A percentile compares a stretch with the other conserved stretches of the same genome.
These are phyloP conservation scores for Solanum ossicruentum DNA, from an alignment of 257 asterid species.

Conservation along the genomic window DNA sequence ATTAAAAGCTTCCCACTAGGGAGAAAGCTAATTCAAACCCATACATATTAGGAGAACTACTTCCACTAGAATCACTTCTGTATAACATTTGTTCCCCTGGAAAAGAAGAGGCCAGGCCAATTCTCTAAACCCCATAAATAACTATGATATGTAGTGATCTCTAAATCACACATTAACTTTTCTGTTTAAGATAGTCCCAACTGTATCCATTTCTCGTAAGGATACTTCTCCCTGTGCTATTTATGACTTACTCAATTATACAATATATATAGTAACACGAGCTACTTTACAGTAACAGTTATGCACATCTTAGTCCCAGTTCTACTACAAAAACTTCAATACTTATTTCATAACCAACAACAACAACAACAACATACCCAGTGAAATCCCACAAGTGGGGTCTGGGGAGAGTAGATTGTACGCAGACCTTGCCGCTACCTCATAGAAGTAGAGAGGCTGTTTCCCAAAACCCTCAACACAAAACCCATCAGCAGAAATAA, in stretches of 20 bases:
- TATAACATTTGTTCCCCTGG: neutral
- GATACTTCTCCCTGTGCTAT: neutral
- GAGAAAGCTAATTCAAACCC: neutral
- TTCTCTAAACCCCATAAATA: neutral
- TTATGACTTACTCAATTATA: neutral
- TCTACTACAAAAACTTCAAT: neutral
- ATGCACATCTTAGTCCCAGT: neutral
- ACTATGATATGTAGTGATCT: neutral
- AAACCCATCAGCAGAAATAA: too few species aligned
- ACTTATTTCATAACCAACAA: neutral
- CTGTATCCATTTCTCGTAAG: neutral
- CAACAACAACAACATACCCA: too few species aligned
- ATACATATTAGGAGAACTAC: neutral
- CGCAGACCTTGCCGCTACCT: too few species aligned
- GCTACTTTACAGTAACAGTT: neutral
- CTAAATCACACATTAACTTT: neutral
- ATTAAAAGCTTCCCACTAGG: neutral
- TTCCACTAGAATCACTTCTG: neutral
- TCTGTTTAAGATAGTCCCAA: neutral
- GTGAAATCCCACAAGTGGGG: too few species aligned
- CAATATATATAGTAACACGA: neutral
- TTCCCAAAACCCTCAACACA: too few species aligned
- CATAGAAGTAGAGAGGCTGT: too few species aligned
- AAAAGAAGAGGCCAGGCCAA: neutral
- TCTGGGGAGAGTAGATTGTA: too few species aligned